Base-by-base conservation (phyloP, 768 basidiomycete species). In the Mycena indigotica region DNA sequence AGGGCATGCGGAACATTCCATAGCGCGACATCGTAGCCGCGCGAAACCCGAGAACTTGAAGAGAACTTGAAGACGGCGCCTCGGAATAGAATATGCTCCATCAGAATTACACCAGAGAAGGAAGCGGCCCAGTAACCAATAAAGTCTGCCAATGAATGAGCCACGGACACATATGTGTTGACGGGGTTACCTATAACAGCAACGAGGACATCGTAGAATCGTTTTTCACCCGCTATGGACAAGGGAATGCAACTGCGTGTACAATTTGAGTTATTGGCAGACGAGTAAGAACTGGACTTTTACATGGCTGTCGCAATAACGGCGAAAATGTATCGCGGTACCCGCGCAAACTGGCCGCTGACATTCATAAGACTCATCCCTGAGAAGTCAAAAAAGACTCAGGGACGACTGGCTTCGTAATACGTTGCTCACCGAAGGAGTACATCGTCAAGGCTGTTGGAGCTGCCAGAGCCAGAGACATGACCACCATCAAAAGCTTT, bases 401-500 rank as follows among this genome's bases (percentile, higher is more conserved):
- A n/a, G n/a, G n/a, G n/a, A n/a, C n/a, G n/a, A n/a, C n/a, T n/a
- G n/a, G n/a, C n/a, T n/a, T n/a, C n/a, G 53, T 41, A 49, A 8
- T 17, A 17, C 30, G 16, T 24, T 25, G 35, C 63, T 3, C 28
- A 66, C 68, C 83, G 62, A 86, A 85, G 4, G 86, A 87, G 68
- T 94, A 94, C 68, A 93, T 85, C 3, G 87, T 89, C 2, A 86
- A 84, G 1, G 89, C 88, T 60, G 85, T 87, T 64, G 91, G 88
- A 3, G 82, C 86, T 1, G 85, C 83, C 13, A 92, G 84, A 56
- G 86, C 86, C 28, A 95, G 72, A n/a, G 87, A 84, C 61, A 93
- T 77, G 53, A 94, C 67, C 25, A 89, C 87, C 0, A 86, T 77
- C 44, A 91, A 74, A 70, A 89, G 84, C 62, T 88, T 88, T 1